A percentile compares a stretch with the other conserved stretches of the same genome.
These are phyloP conservation scores for Penicillium sp. DNA, from an alignment of 2,329 filamentous ascomycete species.

Conservation along the genomic window DNA sequence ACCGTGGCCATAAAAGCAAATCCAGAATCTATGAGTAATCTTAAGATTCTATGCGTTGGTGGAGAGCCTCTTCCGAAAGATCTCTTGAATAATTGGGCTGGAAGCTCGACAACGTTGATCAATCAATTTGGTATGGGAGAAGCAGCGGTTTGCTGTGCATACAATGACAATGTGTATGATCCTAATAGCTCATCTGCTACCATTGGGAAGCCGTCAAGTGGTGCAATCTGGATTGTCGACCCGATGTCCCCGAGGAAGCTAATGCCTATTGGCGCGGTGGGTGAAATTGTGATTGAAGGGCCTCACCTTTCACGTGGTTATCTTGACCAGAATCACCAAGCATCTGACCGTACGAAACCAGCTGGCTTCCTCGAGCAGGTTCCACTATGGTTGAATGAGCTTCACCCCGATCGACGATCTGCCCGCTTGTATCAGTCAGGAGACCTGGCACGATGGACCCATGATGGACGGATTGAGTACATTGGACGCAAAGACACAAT, in stretches of 20 bases:
- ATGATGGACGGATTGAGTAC: slow-evolving; percentile 24
- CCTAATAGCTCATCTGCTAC: slow-evolving; percentile 7
- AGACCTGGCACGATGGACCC: slow-evolving; percentile 24
- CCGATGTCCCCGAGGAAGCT: slow-evolving; percentile 18
- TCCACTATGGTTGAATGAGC: slow-evolving; percentile 15
- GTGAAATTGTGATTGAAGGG: slow-evolving; percentile 32
- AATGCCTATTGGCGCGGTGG: slow-evolving; percentile 29
- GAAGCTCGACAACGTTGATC: slow-evolving; percentile 11
- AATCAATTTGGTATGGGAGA: slow-evolving; percentile 33
- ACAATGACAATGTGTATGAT: slow-evolving; percentile 18
- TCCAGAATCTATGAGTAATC: slow-evolving; percentile 17
- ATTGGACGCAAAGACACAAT: slow-evolving; percentile 30
- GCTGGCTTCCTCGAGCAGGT: slow-evolving; percentile 11
- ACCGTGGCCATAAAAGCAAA: slow-evolving; percentile 23
- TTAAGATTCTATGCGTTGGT: slow-evolving; percentile 26
- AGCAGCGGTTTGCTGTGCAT: slow-evolving; percentile 24
- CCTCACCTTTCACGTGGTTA: slow-evolving; percentile 28
- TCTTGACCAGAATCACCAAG: slow-evolving; percentile 18
- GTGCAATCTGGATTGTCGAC: slow-evolving; percentile 30
- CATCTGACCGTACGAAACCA: slow-evolving; percentile 9
- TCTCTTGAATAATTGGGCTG: slow-evolving; percentile 21
- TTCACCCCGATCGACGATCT: slow-evolving; percentile 11
- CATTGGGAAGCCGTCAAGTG: slow-evolving; percentile 18
- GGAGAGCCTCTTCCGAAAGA: slow-evolving; percentile 28
- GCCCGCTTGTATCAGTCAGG: slow-evolving; percentile 27